Base-by-base conservation (phyloP, 2,329 filamentous ascomycete genomes). In the Penicillium sp. region DNA sequence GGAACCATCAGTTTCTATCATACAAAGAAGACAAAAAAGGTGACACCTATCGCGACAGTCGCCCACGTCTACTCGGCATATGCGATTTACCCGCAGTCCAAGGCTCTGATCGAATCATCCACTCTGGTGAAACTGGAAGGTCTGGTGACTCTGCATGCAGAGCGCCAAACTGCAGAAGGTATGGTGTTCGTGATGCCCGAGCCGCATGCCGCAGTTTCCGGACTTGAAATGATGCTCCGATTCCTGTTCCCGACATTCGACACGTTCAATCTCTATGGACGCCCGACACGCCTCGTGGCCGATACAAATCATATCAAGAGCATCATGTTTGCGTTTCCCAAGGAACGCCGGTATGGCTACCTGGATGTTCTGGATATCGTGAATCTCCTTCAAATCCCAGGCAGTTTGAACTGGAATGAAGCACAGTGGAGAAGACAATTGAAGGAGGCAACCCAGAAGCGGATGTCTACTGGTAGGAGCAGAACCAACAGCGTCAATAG, bases 111-210 rank as follows among this genome's bases (percentile, higher is more conserved):
- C 51, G 92, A 99, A 61, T 90, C 93, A 52, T 97, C 94, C 1
- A 97, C 93, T 0, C 76, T 99, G 53, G 83, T 97, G 57, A 99
- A 99, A 73, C 83, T 99, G 23, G 94, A 99, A 74, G 94, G 92
- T 8, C 85, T 85, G 56, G 91, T 99, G 54, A 91, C 89, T 0
- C 90, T 97, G 32, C 91, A 97, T 73, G 87, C 88, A 0, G 83
- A 86, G 10, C 86, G 89, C 7, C 85, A 90, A 17, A 87, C 88
- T 0, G 85, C 88, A 0, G 94, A 99, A 69, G 94, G 94, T 0
- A 97, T 97, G 64, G 90, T 99, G 4, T 99, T 99, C 67, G 87
- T 97, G 61, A 97, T 99, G 92, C 94, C 94, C 3, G 94, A 99
- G 71, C 84, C 88, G 1, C 91, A 90, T 65, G 88, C 93, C n/a